Evolutionary conservation across 768 basidiomycete species (phyloP), one percentile per base, ranked within the genome.

Genomic region (Rubroboletus pulcherrimus): DNA sequence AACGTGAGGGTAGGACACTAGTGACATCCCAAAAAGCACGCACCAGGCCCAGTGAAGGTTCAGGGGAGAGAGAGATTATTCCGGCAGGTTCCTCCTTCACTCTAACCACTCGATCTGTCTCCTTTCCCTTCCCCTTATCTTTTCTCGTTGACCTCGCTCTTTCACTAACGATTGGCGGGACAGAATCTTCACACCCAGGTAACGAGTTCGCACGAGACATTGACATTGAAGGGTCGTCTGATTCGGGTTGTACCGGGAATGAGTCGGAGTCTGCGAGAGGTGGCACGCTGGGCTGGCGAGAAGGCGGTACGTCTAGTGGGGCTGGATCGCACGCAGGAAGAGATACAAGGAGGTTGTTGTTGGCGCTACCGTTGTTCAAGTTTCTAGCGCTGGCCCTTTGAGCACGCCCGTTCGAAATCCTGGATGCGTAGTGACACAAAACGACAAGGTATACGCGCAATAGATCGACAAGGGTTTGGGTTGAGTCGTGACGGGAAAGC

Each of bases 341-440:
- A 19, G 59, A 30, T 24, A 56, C 42, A 50, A 55, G 24, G 61
- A 69, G 63, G 68, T 65, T 67, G 55, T 70, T 76, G 70, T 77
- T 79, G n/a, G 38, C 46, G 53, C 53, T 47, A 17, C 67, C 59
- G 53, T 75, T 78, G 70, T 81, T 81, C 68, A 87, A 75, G 69
- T 78, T 78, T 60, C 87, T 85, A 55, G 87, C 84, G 57, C 81
- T 83, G 43, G 85, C 84, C 69, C 88, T 82, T 69, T 88, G 87
- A 60, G 87, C 84, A 64, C 87, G 83, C 65, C 85, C 83, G 55
- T 80, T 78, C 59, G 78, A 74, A 68, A 80, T 70, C 70, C 86
- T 86, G 67, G 51, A 53, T 48, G 42, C 4, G 44, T 17, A 48
- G 59, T 43, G 60, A 62, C 26, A 53, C 46, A 64, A 37, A 44